These are phyloP conservation scores for Agaricus sinodeliciosus DNA, from an alignment of 768 basidiomycete species.

Conservation along the genomic window DNA sequence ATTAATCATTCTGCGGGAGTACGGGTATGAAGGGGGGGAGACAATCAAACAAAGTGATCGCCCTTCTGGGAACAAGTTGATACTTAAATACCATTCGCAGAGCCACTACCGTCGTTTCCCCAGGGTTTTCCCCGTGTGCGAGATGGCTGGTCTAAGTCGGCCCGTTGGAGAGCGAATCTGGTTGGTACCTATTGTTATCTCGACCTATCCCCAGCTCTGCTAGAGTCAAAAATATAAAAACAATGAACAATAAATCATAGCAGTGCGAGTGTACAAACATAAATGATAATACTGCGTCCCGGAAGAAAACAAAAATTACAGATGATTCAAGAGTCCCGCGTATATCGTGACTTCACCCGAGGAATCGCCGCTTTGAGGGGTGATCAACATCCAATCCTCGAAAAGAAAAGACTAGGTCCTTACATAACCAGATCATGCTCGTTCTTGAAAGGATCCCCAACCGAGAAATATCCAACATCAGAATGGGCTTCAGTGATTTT, in stretches of 20 bases:
- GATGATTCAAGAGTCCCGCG: constrained; percentile 16
- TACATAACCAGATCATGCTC: constrained; percentile 60
- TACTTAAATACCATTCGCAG: neutral
- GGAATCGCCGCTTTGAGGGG: constrained; percentile 36
- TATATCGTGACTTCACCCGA: constrained; percentile 44
- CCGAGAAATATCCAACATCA: constrained; percentile 51
- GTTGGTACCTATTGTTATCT: neutral
- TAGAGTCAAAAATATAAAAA: neutral
- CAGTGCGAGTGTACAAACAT: neutral
- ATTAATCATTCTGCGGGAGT: neutral
- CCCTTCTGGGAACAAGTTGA: neutral
- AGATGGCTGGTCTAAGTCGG: neutral
- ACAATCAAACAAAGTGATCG: neutral
- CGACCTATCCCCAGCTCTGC: too few species aligned
- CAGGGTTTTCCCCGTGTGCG: neutral
- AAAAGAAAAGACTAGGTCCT: constrained; percentile 15
- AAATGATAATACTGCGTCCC: neutral
- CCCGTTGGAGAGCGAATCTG: neutral
- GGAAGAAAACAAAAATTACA: neutral
- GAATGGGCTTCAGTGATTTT: constrained; percentile 46
- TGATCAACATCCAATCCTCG: neutral
- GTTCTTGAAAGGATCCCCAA: constrained; percentile 46
- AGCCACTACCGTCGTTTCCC: neutral
- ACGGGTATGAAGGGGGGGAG: neutral
- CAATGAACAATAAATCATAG: constrained; percentile 3